Conservation (phyloP, 129 eudicot species). For the Oenanthe sinensis region DNA sequence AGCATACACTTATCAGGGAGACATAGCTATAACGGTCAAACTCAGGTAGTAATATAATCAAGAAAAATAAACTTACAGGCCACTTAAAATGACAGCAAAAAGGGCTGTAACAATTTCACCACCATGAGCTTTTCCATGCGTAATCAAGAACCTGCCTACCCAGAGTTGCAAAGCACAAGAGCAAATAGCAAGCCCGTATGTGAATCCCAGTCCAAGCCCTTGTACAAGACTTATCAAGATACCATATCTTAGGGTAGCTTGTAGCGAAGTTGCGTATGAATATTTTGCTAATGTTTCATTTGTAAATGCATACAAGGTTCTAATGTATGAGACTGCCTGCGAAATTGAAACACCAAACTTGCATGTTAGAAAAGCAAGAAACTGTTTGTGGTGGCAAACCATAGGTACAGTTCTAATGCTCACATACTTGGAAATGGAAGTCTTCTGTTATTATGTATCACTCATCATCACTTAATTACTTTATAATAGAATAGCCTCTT, state of each 20-base stretch:
- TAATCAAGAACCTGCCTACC: conserved; percentile 89
- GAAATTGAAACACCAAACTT: conserved; percentile 6
- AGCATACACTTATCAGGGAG: conserved; percentile 12
- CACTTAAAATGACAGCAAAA: conserved; percentile 82
- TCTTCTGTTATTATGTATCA: not conserved
- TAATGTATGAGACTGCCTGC: conserved; percentile 83
- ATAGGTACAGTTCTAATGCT: not conserved
- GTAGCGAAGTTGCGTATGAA: conserved; percentile 88
- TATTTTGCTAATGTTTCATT: conserved; percentile 93
- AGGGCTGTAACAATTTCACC: conserved; percentile 89
- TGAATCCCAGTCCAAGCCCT: conserved; percentile 98
- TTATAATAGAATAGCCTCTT: not conserved
- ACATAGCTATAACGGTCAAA: not conserved
- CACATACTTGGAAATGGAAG: not conserved
- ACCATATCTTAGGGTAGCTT: conserved; percentile 94
- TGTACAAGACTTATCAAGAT: conserved; percentile 94
- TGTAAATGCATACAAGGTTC: conserved; percentile 87
- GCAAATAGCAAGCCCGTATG: conserved; percentile 96
- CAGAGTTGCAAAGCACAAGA: conserved; percentile 97
- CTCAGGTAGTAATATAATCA: not conserved
- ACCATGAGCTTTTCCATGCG: conserved; percentile 73
- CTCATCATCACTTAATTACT: not conserved
- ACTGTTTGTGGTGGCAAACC: not conserved
- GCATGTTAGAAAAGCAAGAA: not conserved
- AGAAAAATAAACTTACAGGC: conserved; percentile 62